Conservation (phyloP, 345 rosid species). For the Psidium guajava region DNA sequence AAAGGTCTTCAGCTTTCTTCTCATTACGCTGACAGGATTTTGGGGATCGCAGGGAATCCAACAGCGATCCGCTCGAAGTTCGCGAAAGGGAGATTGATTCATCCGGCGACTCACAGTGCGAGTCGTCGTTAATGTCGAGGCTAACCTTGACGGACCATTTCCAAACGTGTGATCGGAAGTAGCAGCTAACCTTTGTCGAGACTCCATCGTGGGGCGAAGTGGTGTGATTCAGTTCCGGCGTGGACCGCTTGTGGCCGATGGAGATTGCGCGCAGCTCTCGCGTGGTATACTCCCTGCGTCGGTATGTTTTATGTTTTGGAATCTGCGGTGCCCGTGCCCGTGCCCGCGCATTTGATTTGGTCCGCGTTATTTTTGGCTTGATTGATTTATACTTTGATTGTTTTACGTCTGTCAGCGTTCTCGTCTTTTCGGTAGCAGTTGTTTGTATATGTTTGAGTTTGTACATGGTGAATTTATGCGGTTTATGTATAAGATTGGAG, state of each 20-base stretch:
- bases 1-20: neutral
- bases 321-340: neutral
- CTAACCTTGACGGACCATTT: neutral
- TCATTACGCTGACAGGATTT: neutral
- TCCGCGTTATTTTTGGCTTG: neutral
- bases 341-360: neutral
- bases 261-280: neutral
- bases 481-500: neutral
- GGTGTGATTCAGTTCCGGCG: neutral
- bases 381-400: neutral
- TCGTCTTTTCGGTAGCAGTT: neutral
- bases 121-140: neutral
- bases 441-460: neutral
- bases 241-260: neutral
- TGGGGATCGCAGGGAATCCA: neutral
- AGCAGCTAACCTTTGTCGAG: too few species aligned
- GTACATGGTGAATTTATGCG: neutral
- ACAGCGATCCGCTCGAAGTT: neutral
- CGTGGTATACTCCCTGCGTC: neutral
- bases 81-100: neutral
- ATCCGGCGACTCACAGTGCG: neutral
- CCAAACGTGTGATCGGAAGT: neutral
- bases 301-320: neutral
- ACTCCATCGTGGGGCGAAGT: neutral
- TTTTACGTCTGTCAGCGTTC: neutral